Evolutionary conservation across 2,329 filamentous ascomycete species (phyloP), one percentile per base, ranked within the genome.

Genomic region (Chaetothyriales sp.): DNA sequence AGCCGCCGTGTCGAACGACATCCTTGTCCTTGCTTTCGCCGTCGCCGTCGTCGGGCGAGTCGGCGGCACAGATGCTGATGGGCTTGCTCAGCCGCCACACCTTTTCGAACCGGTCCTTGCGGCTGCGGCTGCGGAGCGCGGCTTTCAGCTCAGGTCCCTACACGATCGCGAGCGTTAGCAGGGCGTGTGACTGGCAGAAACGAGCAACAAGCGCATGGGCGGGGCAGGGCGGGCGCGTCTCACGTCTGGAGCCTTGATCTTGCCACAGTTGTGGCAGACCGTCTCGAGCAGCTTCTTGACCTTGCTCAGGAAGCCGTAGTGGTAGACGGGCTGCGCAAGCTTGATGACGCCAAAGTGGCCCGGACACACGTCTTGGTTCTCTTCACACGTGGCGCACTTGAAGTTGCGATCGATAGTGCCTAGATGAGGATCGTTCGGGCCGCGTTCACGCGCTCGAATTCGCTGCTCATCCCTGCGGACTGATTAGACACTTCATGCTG

Each of bases 321-420:
- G 92, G 70, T 86, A 99, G 62, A 98, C 92, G 51, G 94, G 92
- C 66, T 88, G 89, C 44, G 92, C 89, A 61, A 99, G 78, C 72
- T 98, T 94, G 63, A 98, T 98, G 71, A 98, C 94, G 58, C 92
- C 92, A 67, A 98, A 99, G 69, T 99, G 92, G 55, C 92, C 92
- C 54, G 92, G 90, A 69, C 92, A 99, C 67, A 95, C 88, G 58
- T 86, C 83, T 79, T 95, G 95, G 65, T 86, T 85, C 71, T 98
- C 89, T 59, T 89, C 85, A 71, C 92, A 99, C 47, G 94, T 97
- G 65, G 86, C 89, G 74, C 92, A 99, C 70, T 89, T 88, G 75
- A 88, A 94, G 66, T 89, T 85, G 59, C 92, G 83, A 69, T 98
- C 94, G 67, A 98, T 95, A 48, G 92, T 95, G 53, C 92, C 92